Base-by-base conservation (phyloP, 352 stramenopile species). In the Sclerospora graminicola region DNA sequence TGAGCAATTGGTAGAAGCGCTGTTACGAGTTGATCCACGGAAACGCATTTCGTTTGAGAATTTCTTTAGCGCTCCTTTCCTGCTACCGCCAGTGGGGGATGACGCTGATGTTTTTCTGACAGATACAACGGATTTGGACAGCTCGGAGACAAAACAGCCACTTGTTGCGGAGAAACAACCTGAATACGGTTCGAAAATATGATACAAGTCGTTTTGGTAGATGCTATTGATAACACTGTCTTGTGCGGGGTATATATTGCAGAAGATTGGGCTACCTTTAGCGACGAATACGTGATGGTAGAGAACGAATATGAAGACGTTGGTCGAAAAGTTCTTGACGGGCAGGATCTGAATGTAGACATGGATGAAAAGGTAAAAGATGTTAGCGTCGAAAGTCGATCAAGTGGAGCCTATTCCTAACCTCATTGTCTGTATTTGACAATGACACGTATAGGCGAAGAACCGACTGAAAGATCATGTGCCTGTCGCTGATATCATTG, bases 271-370 rank as follows among this genome's bases (percentile, higher is more conserved):
- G 66, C 66, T 26, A 73, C 65, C 0, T 80, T 77, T 37, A 89
- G 76, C 31, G 76, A 89, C 38, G 75, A 88, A 34, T 89, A 89
- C 31, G 76, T 89, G 26, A 84, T 89, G 46, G 76, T 89, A 14
- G 76, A 89, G 45, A 83, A 70, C 26, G 73, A 89, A 48, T 89
- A 86, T 40, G 76, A 89, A 54, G 76, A 86, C 36, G 59, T 89
- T 8, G 76, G 76, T 2, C 68, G 76, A 2, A 77, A 84, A 37
- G 60, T 89, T 23, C 48, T 89, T 11, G 66, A 84, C 35, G 63
- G 69, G 4, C 64, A 76, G 27, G 64, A 80, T 15, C 31, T 76
- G 2, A 69, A 71, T 5, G 54, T 69, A 16, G 46, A 72, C 29
- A 18, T 76, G 8, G 60, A 74, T 29, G 60, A 68, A 45, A 67